Conservation (phyloP, 2,329 filamentous ascomycete species). For the Penicillium frequentans region DNA sequence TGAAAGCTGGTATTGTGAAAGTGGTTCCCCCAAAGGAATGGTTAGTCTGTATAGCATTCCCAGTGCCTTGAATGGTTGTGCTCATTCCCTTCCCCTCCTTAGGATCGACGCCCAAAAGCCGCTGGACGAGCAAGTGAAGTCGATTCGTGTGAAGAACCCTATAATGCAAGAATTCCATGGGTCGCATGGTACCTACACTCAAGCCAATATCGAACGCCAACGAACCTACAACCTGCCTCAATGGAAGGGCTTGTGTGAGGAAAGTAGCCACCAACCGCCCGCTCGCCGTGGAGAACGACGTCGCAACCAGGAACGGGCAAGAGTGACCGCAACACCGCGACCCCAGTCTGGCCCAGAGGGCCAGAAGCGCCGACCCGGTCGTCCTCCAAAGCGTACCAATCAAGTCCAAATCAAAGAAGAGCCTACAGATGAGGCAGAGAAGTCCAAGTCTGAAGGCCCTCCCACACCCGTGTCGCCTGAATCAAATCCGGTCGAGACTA, state of each 20-base stretch:
- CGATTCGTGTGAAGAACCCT: slow-evolving; percentile 90
- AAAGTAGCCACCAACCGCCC: slow-evolving; percentile 93
- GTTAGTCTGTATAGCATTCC: slow-evolving; percentile 55
- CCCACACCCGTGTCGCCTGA: slow-evolving; percentile 56
- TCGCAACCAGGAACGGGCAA: slow-evolving; percentile 50
- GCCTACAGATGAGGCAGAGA: slow-evolving; percentile 38
- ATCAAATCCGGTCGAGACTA: slow-evolving; percentile 53
- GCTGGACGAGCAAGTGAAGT: slow-evolving; percentile 83
- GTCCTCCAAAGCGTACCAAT: slow-evolving; percentile 39
- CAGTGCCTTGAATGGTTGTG: not conserved
- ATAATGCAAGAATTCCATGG: slow-evolving; percentile 99
- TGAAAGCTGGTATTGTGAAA: slow-evolving; percentile 97
- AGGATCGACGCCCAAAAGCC: slow-evolving; percentile 70
- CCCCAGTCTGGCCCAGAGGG: slow-evolving; percentile 39
- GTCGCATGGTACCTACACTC: slow-evolving; percentile 90
- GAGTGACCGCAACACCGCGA: slow-evolving; percentile 36
- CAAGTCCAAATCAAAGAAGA: slow-evolving; percentile 42
- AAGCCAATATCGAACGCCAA: slow-evolving; percentile 95
- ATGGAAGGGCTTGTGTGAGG: slow-evolving; percentile 90
- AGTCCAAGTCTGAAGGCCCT: slow-evolving; percentile 47
- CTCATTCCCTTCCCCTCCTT: slow-evolving; percentile 10
- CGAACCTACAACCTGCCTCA: slow-evolving; percentile 95
- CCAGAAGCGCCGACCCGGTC: slow-evolving; percentile 49
- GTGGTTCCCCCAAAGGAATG: slow-evolving; percentile 92
- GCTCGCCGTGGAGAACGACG: slow-evolving; percentile 71